These are phyloP conservation scores for Pseudonitzschia pungens DNA, from an alignment of 108 stramenopile species.

Conservation along the genomic window DNA sequence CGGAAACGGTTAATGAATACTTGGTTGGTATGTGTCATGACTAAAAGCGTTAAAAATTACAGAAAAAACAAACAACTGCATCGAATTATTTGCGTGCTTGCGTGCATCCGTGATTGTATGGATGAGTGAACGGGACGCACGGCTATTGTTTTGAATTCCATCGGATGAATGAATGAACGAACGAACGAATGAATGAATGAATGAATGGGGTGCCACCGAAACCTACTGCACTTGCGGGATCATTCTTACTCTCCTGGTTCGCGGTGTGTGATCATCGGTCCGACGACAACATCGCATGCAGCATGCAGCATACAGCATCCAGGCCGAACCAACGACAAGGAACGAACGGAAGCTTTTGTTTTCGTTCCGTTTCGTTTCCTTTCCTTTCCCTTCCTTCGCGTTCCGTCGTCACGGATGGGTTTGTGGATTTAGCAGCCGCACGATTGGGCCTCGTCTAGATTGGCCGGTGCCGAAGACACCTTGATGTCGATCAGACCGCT, in stretches of 20 bases:
- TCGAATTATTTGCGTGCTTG: background rate
- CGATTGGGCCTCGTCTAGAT: conserved; percentile 81
- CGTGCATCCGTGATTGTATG: background rate
- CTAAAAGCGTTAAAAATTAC: background rate
- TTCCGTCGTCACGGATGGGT: no score
- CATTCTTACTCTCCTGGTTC: no score
- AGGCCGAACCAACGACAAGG: no score
- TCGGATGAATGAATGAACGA: background rate
- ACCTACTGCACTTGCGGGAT: no score
- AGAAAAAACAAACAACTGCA: background rate
- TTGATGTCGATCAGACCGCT: conserved; percentile 94
- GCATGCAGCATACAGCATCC: no score
- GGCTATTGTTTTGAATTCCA: background rate
- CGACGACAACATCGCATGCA: no score
- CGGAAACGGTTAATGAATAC: background rate
- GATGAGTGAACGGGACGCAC: background rate
- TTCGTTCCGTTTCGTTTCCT: background rate
- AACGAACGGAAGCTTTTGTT: background rate
- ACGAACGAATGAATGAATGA: no score
- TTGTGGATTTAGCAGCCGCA: conserved; percentile 77
- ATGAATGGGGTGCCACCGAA: no score
- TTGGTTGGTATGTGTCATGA: background rate
- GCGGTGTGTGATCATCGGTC: no score
- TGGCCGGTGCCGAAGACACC: conserved; percentile 86
- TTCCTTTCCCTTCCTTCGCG: no score